Conservation (phyloP, 495 filamentous ascomycete genomes). For the Penicillium coffeae region DNA sequence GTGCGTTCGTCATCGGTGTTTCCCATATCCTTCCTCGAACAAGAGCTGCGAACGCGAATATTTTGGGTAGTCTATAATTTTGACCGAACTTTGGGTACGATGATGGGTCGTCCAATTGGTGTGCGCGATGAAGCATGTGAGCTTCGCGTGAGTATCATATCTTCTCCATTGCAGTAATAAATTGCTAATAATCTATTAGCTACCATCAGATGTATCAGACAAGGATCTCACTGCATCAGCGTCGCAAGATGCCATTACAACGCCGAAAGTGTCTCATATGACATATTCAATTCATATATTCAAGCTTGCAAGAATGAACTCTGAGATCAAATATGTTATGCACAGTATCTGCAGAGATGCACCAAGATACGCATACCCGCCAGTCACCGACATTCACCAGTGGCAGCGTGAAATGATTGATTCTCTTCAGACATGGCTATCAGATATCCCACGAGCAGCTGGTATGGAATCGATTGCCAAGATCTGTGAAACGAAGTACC, state of each 20-base stretch:
- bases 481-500: conserved; percentile 36
- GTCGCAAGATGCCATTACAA: too few relatives aligned
- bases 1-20: conserved; percentile 28
- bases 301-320: conserved; percentile 39
- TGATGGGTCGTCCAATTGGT: conserved; percentile 50
- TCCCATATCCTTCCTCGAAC: conserved; percentile 36
- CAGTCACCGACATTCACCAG: conserved; percentile 30
- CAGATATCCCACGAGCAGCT: conserved; percentile 21
- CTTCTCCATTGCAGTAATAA: neutral
- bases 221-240: conserved; percentile 12
- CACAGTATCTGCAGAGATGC: conserved; percentile 38
- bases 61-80: conserved; percentile 48
- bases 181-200: conserved; percentile 13
- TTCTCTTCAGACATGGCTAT: conserved; percentile 29
- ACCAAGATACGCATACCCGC: conserved; percentile 39
- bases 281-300: conserved; percentile 42
- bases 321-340: conserved; percentile 48
- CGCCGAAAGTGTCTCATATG: conserved; percentile 39
- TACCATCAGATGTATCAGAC: conserved; percentile 33
- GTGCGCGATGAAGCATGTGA: conserved; percentile 48
- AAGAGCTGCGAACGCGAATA: conserved; percentile 46
- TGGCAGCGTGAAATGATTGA: conserved; percentile 41
- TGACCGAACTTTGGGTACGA: conserved; percentile 43
- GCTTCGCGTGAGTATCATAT: conserved; percentile 29
- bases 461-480: conserved; percentile 17